Base-by-base conservation (phyloP, 805 yeast species). In the Blastobotrys mokoenaii region DNA sequence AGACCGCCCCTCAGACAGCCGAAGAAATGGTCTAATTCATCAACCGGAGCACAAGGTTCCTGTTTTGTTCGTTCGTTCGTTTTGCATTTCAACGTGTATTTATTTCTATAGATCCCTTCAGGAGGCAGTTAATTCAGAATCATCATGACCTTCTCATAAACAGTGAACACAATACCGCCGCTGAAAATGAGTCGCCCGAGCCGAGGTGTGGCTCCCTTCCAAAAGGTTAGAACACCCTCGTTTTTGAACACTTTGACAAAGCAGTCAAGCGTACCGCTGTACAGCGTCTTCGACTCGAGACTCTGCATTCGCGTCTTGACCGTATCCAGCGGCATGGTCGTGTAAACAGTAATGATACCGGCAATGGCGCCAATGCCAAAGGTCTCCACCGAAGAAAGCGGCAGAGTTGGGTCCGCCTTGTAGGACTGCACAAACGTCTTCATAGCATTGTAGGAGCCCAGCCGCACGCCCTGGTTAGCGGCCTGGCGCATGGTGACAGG, bases 121-220 rank as follows among this genome's bases (percentile, higher is more conserved):
- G 27, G 42, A 12, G 18, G 17, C 15, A n/a, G 12, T 38, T 41
- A 54, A 18, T 52, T 66, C 62, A 81, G 58, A n/a, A 82, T 43
- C 33, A 71, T 76, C 63, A 90, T 71, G 69, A 90, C 82, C 67
- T 88, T 85, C 63, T 90, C 98, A 64, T 90, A 90, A 46, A 93
- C 85, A 16, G 97, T 93, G 68, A 90, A 90, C 25, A 93, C 97
- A 54, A 90, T 90, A 57, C 98, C 98, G 50, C 98, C 98, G 66
- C 95, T 84, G 60, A 90, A 73, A 31, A 89, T 79, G 60, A 90
- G 73, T 57, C 98, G 77, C 4, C 97, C 97, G 50, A 90, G 70
- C 61, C 98, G 76, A 39, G 98, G 97, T 1, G 97, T 93, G 31
- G 97, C 96, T 50, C 98, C 98, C 66, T 86, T 86, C 98, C 98